Evolutionary conservation across 805 yeast genomes (phyloP).

Genomic region (Gaillardinia entomophila): DNA sequence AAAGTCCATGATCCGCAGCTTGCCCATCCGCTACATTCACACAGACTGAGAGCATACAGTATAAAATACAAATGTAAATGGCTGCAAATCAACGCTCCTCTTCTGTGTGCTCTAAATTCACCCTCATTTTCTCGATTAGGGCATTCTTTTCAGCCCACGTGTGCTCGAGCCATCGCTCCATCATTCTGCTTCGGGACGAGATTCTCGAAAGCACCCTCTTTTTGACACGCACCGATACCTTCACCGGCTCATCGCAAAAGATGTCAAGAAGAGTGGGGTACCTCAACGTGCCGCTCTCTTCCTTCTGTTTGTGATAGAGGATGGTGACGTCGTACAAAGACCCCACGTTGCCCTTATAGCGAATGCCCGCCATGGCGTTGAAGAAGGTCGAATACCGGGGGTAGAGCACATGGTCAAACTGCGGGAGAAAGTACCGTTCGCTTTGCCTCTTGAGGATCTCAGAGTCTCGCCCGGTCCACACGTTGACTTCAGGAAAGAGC

Average conservation of each 20-base stretch:
- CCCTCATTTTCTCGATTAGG: constrained; percentile 17
- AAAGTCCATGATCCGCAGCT: constrained; percentile 62
- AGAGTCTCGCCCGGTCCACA: constrained; percentile 46
- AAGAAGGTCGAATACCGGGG: constrained; percentile 67
- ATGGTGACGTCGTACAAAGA: constrained; percentile 55
- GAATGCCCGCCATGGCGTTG: constrained; percentile 41
- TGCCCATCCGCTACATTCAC: constrained; percentile 36
- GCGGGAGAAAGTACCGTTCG: constrained; percentile 55
- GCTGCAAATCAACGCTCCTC: not conserved
- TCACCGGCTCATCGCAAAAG: constrained; percentile 23
- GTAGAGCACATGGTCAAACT: constrained; percentile 56
- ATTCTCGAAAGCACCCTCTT: constrained; percentile 42
- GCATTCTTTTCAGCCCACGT: constrained; percentile 70
- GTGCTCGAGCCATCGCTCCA: constrained; percentile 73
- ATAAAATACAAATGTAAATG: not conserved
- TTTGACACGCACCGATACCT: constrained; percentile 43
- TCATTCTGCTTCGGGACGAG: constrained; percentile 45
- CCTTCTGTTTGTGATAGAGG: constrained; percentile 23
- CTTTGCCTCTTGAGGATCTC: constrained; percentile 50
- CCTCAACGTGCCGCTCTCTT: not conserved
- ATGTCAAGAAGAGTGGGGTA: constrained; percentile 28
- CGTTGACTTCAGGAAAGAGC: constrained; percentile 82
- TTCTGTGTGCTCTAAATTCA: not conserved
- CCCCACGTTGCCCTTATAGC: constrained; percentile 30
- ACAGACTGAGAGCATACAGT: constrained; percentile 12